These are phyloP conservation scores for Fusarium sp. DNA, from an alignment of 2,329 filamentous ascomycete species.

Conservation along the genomic window DNA sequence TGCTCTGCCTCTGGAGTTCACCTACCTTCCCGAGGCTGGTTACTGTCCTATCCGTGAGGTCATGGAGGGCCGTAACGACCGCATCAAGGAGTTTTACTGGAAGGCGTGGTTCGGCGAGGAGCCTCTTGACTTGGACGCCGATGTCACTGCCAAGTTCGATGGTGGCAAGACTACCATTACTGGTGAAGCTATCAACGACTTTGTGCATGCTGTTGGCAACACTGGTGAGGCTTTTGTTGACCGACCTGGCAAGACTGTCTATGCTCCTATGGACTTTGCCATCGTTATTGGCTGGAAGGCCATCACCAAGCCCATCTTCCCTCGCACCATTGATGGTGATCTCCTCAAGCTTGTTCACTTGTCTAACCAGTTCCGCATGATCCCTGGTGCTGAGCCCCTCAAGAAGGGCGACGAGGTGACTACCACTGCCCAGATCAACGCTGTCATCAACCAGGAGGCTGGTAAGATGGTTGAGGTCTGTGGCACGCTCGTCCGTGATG, in stretches of 20 bases:
- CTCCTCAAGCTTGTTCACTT: slow-evolving; percentile 95
- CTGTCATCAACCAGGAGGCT: slow-evolving; percentile 97
- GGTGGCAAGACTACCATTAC: slow-evolving; percentile 91
- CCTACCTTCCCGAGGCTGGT: slow-evolving; percentile 93
- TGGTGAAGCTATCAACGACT: slow-evolving; percentile 95
- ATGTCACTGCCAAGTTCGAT: slow-evolving; percentile 90
- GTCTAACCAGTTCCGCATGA: slow-evolving; percentile 98
- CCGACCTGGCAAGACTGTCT: slow-evolving; percentile 92
- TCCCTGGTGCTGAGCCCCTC: slow-evolving; percentile 92
- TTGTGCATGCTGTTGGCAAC: slow-evolving; percentile 98
- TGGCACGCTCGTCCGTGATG: slow-evolving; percentile 90
- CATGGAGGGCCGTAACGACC: slow-evolving; percentile 95
- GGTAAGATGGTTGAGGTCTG: slow-evolving; percentile 99
- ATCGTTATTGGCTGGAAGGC: slow-evolving; percentile 99
- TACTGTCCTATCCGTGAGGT: slow-evolving; percentile 98
- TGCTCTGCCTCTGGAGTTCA: slow-evolving; percentile 89
- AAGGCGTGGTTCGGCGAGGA: slow-evolving; percentile 96
- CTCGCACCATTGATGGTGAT: slow-evolving; percentile 94
- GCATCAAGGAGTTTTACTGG: slow-evolving; percentile 99
- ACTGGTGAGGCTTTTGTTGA: slow-evolving; percentile 98
- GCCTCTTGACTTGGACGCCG: slow-evolving; percentile 83
- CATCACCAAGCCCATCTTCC: slow-evolving; percentile 99
- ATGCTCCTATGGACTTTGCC: slow-evolving; percentile 98
- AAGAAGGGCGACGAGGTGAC: slow-evolving; percentile 95
- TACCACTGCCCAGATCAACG: slow-evolving; percentile 96